Evolutionary conservation across 2,329 filamentous ascomycete species (phyloP), one percentile per base, ranked within the genome.

Genomic region (Cercospora sesami): DNA sequence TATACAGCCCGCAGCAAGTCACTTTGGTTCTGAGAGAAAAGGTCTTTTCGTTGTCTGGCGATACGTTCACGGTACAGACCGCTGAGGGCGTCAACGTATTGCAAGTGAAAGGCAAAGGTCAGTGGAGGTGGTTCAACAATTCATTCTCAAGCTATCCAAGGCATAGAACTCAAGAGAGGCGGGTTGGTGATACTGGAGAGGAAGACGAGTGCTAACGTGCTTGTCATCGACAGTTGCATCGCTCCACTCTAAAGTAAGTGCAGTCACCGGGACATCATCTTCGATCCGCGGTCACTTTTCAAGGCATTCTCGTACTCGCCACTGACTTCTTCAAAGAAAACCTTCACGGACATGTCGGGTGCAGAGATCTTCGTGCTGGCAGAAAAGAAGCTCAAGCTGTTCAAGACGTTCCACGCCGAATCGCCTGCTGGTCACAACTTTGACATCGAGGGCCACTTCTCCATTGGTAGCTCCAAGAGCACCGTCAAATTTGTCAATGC

Each of bases 61-160:
- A 91, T 79, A 86, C 83, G 76, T 91, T 90, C 79, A 85, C 86
- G 70, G 85, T 91, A 77, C 85, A 83, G 63, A 83, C 85, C 5
- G 78, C 82, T 53, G 84, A 83, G 67, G 87, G 87, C 26, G 79
- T 82, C 21, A 82, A 85, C 0, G 73, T 90, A 33, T 78, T 90
- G 69, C 83, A 83, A 70, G 84, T 89, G 53, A 79, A 87, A 69
- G 87, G 87, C 71, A 85, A 85, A 65, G 33, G 59, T 61, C 21
- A 45, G 59, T 26, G n/a, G 23, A 21, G 14, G 14, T 39, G 33
- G 33, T 6, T 39, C 5, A 14, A 39, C 33, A 16, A 39, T 39
- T 5, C 7, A 39, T 5, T 16, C 6, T 5, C 33, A 39, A 39
- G 6, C 33, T 39, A 39, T 16, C 14, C 33, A 39, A 39, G 33